These are phyloP conservation scores for Lentithecium fluviatile DNA, from an alignment of 495 filamentous ascomycete species.

Conservation along the genomic window DNA sequence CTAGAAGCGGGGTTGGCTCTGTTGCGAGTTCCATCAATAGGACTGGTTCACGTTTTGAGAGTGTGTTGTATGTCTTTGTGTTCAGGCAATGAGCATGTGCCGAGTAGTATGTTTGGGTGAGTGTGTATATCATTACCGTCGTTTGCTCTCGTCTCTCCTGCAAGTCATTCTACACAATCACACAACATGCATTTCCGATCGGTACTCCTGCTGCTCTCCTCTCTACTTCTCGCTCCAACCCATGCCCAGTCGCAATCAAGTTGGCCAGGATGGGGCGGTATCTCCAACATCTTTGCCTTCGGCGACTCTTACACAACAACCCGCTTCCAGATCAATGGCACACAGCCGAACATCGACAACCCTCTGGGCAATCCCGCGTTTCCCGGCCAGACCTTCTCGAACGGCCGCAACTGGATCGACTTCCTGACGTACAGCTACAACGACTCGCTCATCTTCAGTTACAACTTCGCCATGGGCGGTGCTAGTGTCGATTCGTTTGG, in stretches of 20 bases:
- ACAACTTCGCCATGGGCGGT: conserved; percentile 35
- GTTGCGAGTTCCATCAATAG: too few relatives aligned
- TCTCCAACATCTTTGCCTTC: background rate
- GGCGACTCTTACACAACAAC: conserved; percentile 33
- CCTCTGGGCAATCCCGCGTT: conserved; percentile 33
- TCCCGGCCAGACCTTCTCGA: conserved; percentile 31
- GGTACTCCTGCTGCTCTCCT: background rate
- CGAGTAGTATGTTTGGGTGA: too few relatives aligned
- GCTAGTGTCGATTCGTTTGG: conserved; percentile 27
- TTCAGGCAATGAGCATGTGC: too few relatives aligned
- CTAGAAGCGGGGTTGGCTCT: too few relatives aligned
- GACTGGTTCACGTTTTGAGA: too few relatives aligned
- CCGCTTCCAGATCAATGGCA: conserved; percentile 25
- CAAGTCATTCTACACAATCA: background rate
- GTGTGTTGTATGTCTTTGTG: too few relatives aligned
- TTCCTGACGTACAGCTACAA: conserved; percentile 21
- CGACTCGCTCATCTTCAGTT: conserved; percentile 9
- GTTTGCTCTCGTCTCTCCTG: too few relatives aligned
- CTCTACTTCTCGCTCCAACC: background rate
- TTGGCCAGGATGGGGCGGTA: background rate
- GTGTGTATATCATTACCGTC: too few relatives aligned
- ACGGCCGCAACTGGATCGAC: conserved; percentile 34
- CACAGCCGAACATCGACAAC: conserved; percentile 22
- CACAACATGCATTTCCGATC: background rate
- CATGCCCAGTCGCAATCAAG: background rate